Conservation (phyloP, 2,329 filamentous ascomycete genomes). For the Capronia coronata region DNA sequence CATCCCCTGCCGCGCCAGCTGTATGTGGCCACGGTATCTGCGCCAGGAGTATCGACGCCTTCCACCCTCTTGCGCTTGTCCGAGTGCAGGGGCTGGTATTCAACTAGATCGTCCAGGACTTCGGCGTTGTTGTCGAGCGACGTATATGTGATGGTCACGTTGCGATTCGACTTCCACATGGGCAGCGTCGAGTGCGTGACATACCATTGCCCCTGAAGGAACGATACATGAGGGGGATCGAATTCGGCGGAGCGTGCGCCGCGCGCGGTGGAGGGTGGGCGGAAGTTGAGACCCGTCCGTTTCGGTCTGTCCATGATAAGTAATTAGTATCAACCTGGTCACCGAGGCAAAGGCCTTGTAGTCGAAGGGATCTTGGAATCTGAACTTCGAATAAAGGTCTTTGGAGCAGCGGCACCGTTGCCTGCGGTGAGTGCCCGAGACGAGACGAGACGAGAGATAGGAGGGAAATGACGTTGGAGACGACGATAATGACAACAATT, state of each 20-base stretch:
- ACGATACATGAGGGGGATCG: constrained; percentile 47
- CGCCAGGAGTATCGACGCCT: constrained; percentile 56
- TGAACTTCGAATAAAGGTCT: no score
- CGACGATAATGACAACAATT: not conserved
- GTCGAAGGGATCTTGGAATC: not conserved
- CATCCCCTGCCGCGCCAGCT: constrained; percentile 73
- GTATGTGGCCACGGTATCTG: constrained; percentile 45
- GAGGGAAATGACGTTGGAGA: not conserved
- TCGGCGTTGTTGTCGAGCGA: constrained; percentile 43
- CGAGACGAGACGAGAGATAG: not conserved
- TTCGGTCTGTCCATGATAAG: not conserved
- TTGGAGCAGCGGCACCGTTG: no score
- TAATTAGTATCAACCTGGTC: not conserved
- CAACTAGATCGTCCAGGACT: constrained; percentile 64
- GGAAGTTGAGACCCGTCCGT: constrained; percentile 12
- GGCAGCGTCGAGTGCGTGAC: constrained; percentile 69
- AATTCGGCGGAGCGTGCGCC: constrained; percentile 7
- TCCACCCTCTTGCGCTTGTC: constrained; percentile 54
- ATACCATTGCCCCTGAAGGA: constrained; percentile 62
- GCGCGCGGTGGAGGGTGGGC: constrained; percentile 24
- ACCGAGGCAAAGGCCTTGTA: no score
- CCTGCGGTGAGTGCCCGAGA: no score
- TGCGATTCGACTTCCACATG: constrained; percentile 75
- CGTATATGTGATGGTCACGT: constrained; percentile 72
- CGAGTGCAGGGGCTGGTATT: constrained; percentile 54